Conservation (phyloP, 345 rosid genomes). For the Salix exigua region DNA sequence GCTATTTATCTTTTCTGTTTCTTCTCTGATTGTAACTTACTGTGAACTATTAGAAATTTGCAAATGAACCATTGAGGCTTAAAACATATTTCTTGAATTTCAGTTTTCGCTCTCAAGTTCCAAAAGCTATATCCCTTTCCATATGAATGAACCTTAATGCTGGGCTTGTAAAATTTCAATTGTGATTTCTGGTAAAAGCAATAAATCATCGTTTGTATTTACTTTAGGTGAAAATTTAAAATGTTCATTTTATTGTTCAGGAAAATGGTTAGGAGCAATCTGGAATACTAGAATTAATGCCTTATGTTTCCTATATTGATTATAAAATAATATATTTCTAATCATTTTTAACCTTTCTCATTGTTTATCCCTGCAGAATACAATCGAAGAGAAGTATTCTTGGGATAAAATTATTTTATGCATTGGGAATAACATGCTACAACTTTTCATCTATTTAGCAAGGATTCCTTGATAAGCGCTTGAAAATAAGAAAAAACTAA, state of each 20-base stretch:
- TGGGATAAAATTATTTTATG: background rate
- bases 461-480: background rate
- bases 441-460: background rate
- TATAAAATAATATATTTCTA: background rate
- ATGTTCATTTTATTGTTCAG: background rate
- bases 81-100: background rate
- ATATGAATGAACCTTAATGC: background rate
- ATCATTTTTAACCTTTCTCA: background rate
- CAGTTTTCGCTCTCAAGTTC: background rate
- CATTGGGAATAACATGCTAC: background rate
- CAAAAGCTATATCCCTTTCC: background rate
- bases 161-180: background rate
- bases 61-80: background rate
- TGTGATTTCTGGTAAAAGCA: background rate
- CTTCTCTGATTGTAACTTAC: background rate
- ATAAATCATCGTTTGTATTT: no score
- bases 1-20: slow-evolving; percentile 1
- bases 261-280: background rate
- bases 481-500: background rate
- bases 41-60: background rate
- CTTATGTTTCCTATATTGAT: background rate
- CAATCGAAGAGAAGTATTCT: background rate
- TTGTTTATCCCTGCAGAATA: background rate
- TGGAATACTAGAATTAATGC: background rate
- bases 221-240: background rate